These are phyloP conservation scores for Hymenoscyphus linearis DNA, from an alignment of 2,329 filamentous ascomycete species.

Conservation along the genomic window DNA sequence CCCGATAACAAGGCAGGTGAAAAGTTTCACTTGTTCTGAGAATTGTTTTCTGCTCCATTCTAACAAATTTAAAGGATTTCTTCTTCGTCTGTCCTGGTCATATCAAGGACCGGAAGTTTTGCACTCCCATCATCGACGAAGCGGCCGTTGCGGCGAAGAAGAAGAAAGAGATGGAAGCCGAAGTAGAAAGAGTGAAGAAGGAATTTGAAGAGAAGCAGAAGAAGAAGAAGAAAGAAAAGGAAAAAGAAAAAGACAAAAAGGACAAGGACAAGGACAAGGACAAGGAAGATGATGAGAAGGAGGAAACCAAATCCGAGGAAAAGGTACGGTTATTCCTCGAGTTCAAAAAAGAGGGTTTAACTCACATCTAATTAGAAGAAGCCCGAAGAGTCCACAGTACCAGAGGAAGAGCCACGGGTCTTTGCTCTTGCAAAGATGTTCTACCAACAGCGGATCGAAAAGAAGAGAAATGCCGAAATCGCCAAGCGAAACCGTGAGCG, in stretches of 20 bases:
- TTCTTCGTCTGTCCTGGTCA: conserved; percentile 88
- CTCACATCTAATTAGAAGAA: conserved; percentile 23
- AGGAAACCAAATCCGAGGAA: conserved; percentile 36
- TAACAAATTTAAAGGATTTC: conserved; percentile 56
- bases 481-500: conserved; percentile 79
- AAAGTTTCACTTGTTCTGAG: not conserved
- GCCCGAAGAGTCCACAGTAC: conserved; percentile 13
- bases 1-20: conserved; percentile 80
- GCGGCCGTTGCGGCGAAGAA: conserved; percentile 54
- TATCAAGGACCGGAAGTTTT: conserved; percentile 78
- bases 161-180: conserved; percentile 60
- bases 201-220: conserved; percentile 76
- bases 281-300: conserved; percentile 37
- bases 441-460: conserved; percentile 77
- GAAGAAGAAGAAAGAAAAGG: conserved; percentile 62
- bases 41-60: not conserved
- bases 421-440: conserved; percentile 86
- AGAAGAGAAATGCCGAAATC: conserved; percentile 70
- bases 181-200: conserved; percentile 57
- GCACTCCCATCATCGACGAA: conserved; percentile 66
- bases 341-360: conserved; percentile 5
- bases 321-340: conserved; percentile 32
- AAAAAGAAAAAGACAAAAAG: conserved; percentile 53
- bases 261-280: conserved; percentile 42
- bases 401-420: conserved; percentile 67